Conservation (phyloP, 257 asterid genomes). For the Schizonepeta tenuifolia region DNA sequence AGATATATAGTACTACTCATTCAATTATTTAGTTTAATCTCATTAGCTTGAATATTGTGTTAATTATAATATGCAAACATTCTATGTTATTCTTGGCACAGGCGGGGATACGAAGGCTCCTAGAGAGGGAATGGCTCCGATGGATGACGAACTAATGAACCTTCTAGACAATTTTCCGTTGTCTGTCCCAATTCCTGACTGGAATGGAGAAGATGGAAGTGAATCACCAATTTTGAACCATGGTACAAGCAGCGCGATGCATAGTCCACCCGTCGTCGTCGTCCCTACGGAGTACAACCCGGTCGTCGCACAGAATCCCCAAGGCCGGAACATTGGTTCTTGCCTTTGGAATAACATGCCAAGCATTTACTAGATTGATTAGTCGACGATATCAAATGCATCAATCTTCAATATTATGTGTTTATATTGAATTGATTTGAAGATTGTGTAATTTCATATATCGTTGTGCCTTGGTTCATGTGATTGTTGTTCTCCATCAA, state of each 20-base stretch:
- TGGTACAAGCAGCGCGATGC: constrained; percentile 30
- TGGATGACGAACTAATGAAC: constrained; percentile 60
- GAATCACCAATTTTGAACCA: constrained; percentile 29
- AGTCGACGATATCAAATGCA: constrained; percentile 11
- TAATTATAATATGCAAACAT: too few relatives aligned
- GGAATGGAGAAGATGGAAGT: constrained; percentile 45
- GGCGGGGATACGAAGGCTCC: constrained; percentile 22
- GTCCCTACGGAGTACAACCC: constrained; percentile 38
- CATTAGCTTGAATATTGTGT: too few relatives aligned
- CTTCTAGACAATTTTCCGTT: constrained; percentile 64
- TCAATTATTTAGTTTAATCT: too few relatives aligned
- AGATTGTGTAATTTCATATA: neutral
- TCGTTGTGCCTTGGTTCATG: constrained; percentile 25
- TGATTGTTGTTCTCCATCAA: constrained; percentile 9
- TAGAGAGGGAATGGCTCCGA: constrained; percentile 26
- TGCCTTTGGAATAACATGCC: constrained; percentile 64
- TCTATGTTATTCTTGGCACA: too few relatives aligned
- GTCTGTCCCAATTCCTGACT: constrained; percentile 55
- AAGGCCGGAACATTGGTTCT: constrained; percentile 47
- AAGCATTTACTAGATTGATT: constrained; percentile 34
- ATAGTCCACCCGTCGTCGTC: constrained; percentile 33
- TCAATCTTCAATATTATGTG: constrained; percentile 19
- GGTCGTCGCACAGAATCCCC: constrained; percentile 38
- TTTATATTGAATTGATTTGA: constrained; percentile 13
- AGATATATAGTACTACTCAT: neutral